Evolutionary conservation across 2,329 filamentous ascomycete species (phyloP), one percentile per base, ranked within the genome.

Genomic region (Sporothrix inflata): DNA sequence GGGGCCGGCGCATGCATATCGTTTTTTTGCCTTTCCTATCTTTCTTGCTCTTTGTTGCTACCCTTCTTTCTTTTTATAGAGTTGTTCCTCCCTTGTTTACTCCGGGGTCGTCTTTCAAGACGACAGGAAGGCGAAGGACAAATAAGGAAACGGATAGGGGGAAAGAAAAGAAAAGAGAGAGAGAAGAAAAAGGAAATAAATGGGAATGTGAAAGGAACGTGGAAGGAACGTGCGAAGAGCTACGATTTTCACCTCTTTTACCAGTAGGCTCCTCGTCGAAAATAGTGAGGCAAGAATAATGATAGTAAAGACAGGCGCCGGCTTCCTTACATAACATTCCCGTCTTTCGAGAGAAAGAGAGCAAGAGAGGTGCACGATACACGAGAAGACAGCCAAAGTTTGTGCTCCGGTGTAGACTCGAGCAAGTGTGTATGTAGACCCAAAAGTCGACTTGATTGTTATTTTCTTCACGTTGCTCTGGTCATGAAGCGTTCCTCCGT

Each of bases 21-120:
- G 16, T 14, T 55, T 16, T 21, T 55, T 16, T 30, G 24, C 16
- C 51, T 24, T 16, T 16, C 6, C 27, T 16, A 14, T 55, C 24
- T 24, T 30, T 30, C 12, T 55, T 12, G 30, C 12, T 16, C 24
- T 55, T 30, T 55, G 24, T 55, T 55, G 21, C 24, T 30, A 30
- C 51, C 51, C 51, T 30, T 30, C 51, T 55, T 55, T 34, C 51
- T 55, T 55, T 55, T 55, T 55, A 14, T 55, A 55, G 51, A 55
- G 51, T 55, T 27, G 4, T 16, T 14, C 24, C 12, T 55, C 9
- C 12, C 14, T 55, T 55, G 51, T 55, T 30, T 19, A 30, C 24
- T 55, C 51, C 24, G 51, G 51, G 51, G 24, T 5, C 7, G 12
- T 30, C 51, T 34, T 55, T 55, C 24, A 55, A 55, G 12, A 47